Evolutionary conservation across 2,329 filamentous ascomycete genomes (phyloP), one percentile per base, ranked within the genome.

Genomic region (Acrocalymma vagum): DNA sequence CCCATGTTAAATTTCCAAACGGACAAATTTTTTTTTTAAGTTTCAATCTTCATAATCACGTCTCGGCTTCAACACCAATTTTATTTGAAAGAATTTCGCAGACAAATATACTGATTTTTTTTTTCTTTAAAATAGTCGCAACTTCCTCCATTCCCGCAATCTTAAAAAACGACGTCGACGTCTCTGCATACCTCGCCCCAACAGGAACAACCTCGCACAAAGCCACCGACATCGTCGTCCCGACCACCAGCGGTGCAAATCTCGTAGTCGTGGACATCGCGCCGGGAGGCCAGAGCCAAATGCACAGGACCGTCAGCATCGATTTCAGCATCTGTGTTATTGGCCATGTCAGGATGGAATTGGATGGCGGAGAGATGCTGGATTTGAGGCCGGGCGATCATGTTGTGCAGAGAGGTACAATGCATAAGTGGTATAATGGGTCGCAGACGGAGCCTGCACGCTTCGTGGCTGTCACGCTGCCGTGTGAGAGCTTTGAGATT

Each of bases 131-230:
- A n/a, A n/a, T n/a, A 42, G 77, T 72, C 59, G 73, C 74, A 9
- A 77, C 75, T 4, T 62, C 65, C 18, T 28, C 50, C 30, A 69
- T 72, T 45, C 74, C 71, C 3, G 53, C 70, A 0, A 58, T 70
- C 38, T 63, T 78, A 14, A 72, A 71, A 55, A 34, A 47, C 31
- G 70, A 76, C 46, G 57, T 48, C n/a, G 75, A 78, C 60, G 48
- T 78, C 22, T 39, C 43, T 2, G 58, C 48, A 17, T 74, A 78
- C 56, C 43, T 49, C 2, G 30, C 33, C 17, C 2, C 23, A 15
- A n/a, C 13, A 2, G 43, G 46, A 6, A 15, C 45, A 6, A 30
- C 41, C 2, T 44, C 41, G 11, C 36, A 51, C 42, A 45, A 38
- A 10, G 30, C 22, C n/a, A 40, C 30, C 7, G 29, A 38, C 30